Evolutionary conservation across 2,329 filamentous ascomycete genomes (phyloP).

Genomic region (Penicillium decumbens): DNA sequence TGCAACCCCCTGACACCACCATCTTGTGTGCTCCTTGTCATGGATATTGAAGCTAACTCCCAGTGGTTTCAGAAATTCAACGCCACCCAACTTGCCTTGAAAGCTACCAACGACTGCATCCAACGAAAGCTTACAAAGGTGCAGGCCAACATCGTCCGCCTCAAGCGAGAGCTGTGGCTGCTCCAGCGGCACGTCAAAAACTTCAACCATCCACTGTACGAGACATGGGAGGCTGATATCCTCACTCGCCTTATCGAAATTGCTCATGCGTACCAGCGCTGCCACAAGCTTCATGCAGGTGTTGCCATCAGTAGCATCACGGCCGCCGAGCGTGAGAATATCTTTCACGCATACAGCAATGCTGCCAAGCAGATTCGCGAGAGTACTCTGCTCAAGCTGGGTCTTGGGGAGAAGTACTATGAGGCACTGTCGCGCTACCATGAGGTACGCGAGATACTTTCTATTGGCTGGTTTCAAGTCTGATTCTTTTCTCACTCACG

Average conservation of each 20-base stretch:
- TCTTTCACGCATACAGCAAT: conserved; percentile 24
- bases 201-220: conserved; percentile 25
- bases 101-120: conserved; percentile 26
- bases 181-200: conserved; percentile 26
- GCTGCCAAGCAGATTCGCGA: conserved; percentile 26
- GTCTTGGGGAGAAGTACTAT: conserved; percentile 24
- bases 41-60: neutral
- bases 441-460: conserved; percentile 17
- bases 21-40: neutral
- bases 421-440: conserved; percentile 27
- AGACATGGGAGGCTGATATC: conserved; percentile 35
- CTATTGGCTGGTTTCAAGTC: neutral
- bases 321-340: conserved; percentile 14
- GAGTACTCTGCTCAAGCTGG: conserved; percentile 23
- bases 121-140: conserved; percentile 24
- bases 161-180: conserved; percentile 25
- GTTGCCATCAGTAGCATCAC: conserved; percentile 17
- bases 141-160: conserved; percentile 15
- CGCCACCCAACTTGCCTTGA: conserved; percentile 19
- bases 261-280: conserved; percentile 21
- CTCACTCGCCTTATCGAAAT: conserved; percentile 35
- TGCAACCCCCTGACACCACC: too few relatives aligned
- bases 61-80: neutral
- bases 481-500: conserved; percentile 5
- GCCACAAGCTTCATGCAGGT: conserved; percentile 21